Conservation (phyloP, 768 basidiomycete species). For the Tubosaeta brunneosetosa region DNA sequence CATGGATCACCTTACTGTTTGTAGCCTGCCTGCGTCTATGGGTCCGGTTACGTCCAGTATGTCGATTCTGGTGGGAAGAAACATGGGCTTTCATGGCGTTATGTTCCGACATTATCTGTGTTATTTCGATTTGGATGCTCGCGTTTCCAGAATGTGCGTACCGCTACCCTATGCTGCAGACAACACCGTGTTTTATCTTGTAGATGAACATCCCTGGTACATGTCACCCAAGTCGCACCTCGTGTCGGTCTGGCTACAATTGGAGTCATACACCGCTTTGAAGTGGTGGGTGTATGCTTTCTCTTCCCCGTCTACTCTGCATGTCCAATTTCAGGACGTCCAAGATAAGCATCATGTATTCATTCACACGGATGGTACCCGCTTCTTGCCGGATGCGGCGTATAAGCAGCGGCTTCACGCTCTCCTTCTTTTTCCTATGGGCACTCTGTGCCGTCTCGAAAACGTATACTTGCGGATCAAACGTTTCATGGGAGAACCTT, state of each 20-base stretch:
- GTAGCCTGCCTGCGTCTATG: conserved; percentile 8
- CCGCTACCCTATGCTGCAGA: too few species aligned
- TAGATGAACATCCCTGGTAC: conserved; percentile 3
- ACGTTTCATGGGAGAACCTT: conserved; percentile 7
- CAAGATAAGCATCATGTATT: conserved; percentile 17
- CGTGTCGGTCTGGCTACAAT: conserved; percentile 2
- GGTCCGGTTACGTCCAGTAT: conserved; percentile 2
- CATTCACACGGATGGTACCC: conserved; percentile 6
- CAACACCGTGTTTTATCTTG: not conserved
- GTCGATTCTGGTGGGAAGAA: conserved; percentile 14
- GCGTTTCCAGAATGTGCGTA: conserved; percentile 4
- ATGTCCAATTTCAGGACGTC: conserved; percentile 3
- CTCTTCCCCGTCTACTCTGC: not conserved
- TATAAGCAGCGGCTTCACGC: not conserved
- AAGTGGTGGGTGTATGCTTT: conserved; percentile 6
- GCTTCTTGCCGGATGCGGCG: not conserved
- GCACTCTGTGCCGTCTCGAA: conserved; percentile 2
- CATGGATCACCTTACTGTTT: not conserved
- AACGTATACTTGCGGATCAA: conserved; percentile 9
- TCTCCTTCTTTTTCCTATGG: conserved; percentile 10
- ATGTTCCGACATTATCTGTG: conserved; percentile 1
- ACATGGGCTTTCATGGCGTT: conserved; percentile 7
- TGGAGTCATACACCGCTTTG: conserved; percentile 3
- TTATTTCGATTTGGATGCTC: conserved; percentile 8
- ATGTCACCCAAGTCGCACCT: not conserved